Percentiles rank a stretch among this genome's conserved stretches.
phyloP scores from a whole-genome alignment of 805 yeast species.

The Komagataella pseudopastoris region DNA sequence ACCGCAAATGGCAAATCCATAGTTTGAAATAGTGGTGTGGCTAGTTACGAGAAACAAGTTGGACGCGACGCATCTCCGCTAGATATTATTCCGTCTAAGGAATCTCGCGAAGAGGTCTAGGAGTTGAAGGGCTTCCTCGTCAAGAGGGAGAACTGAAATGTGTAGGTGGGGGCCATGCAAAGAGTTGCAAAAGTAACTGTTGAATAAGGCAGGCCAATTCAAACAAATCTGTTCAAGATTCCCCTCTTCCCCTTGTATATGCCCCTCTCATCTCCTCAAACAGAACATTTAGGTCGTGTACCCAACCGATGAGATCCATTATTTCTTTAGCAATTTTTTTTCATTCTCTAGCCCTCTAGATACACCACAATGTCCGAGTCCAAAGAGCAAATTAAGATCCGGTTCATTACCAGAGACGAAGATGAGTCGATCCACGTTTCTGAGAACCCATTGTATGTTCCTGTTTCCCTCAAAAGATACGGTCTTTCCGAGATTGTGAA shows the following conservation, averaged over 20 bases:
- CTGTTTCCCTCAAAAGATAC: constrained; percentile 72
- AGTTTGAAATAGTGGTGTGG: neutral
- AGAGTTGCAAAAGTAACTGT: neutral
- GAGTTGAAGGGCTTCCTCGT: neutral
- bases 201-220: neutral
- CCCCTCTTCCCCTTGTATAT: neutral
- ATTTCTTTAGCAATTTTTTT: neutral
- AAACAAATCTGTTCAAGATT: no score
- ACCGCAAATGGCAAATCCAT: constrained; percentile 43
- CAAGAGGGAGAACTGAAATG: neutral
- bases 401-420: constrained; percentile 76
- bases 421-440: constrained; percentile 58
- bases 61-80: constrained; percentile 5
- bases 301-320: neutral
- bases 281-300: neutral
- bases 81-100: neutral
- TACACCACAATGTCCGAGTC: neutral
- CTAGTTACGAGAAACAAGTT: constrained; percentile 3
- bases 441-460: constrained; percentile 80
- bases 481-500: constrained; percentile 94
- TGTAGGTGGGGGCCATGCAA: neutral
- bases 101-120: neutral
- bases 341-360: neutral
- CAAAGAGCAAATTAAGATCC: constrained; percentile 51
- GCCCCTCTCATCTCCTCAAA: neutral